Evolutionary conservation across 208 protist genomes (phyloP).

Genomic region (Trypanosoma brucei): DNA sequence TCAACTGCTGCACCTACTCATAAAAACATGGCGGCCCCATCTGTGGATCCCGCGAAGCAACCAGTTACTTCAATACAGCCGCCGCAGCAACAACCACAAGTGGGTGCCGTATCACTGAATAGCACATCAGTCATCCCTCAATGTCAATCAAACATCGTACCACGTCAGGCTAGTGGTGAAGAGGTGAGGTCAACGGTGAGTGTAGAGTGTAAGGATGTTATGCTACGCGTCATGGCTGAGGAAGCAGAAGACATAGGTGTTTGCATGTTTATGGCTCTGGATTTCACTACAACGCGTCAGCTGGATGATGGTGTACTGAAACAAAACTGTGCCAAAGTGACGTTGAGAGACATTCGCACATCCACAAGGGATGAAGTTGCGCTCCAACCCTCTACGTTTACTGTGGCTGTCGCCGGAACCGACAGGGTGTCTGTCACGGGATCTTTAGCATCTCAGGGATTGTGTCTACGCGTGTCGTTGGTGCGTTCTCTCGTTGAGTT

Average conservation of each 20-base stretch:
- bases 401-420: slow-evolving; percentile 49
- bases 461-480: slow-evolving; percentile 55
- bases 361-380: slow-evolving; percentile 48
- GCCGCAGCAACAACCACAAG: slow-evolving; percentile 21
- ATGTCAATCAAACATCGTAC: background rate
- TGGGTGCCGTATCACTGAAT: background rate
- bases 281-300: slow-evolving; percentile 36
- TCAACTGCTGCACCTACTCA: slow-evolving; percentile 6
- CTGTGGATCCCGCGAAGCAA: slow-evolving; percentile 3
- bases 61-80: slow-evolving; percentile 1
- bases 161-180: slow-evolving; percentile 8
- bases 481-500: slow-evolving; percentile 66
- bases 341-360: slow-evolving; percentile 53
- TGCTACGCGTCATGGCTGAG: slow-evolving; percentile 58
- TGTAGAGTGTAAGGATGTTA: slow-evolving; percentile 37
- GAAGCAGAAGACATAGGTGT: slow-evolving; percentile 50
- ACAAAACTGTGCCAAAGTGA: slow-evolving; percentile 34
- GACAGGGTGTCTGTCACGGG: slow-evolving; percentile 52
- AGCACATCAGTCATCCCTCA: background rate
- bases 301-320: slow-evolving; percentile 38
- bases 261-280: slow-evolving; percentile 40
- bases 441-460: slow-evolving; percentile 46
- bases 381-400: slow-evolving; percentile 57
- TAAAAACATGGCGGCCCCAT: slow-evolving; percentile 3
- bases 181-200: slow-evolving; percentile 27